Evolutionary conservation across 768 basidiomycete species (phyloP), one percentile per base, ranked within the genome.

Genomic region (Suillus paluster): DNA sequence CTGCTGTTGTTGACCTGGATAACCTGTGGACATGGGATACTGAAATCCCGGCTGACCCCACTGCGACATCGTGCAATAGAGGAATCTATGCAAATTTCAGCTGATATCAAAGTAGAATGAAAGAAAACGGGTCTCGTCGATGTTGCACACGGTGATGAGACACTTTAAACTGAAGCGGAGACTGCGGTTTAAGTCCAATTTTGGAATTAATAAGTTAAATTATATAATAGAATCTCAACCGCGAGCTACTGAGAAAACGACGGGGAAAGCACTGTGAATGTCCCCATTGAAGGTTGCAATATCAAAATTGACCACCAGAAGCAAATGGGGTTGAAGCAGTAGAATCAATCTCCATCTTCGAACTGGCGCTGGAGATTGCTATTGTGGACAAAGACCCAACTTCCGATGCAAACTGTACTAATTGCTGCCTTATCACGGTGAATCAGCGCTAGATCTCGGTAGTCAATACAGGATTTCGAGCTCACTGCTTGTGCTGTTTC

Each of bases 1-100:
- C 59, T 80, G 81, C 58, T 75, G 81, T 66, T 81, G 82, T 60
- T 66, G 65, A 57, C 70, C 71, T 62, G 78, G 83, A 73, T 83
- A 88, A 15, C 89, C 91, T 3, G 91, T 90, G 66, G 90, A 90
- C 73, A 88, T 78, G 36, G 91, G 87, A 70, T 90, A 88, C 76
- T 92, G 90, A 69, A 80, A 88, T 39, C 86, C 85, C 25, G 82
- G 83, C 73, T 87, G 89, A 57, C 81, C 82, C 90, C 91, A 93
- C 76, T 91, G 90, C 69, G 90, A 85, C 91, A 93, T 92, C 71
- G 68, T 79, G 70, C 33, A 33, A 14, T 19, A 63, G 30, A 44
- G 10, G 14, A 33, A 36, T 25, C 44, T 33, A 7, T 42, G 42
- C 4, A 42, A 23, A 23, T 21, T 5, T 15, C n/a, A 39, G 30